Conservation (phyloP, 73 alveolate genomes). For the Symbiodinium natans region DNA sequence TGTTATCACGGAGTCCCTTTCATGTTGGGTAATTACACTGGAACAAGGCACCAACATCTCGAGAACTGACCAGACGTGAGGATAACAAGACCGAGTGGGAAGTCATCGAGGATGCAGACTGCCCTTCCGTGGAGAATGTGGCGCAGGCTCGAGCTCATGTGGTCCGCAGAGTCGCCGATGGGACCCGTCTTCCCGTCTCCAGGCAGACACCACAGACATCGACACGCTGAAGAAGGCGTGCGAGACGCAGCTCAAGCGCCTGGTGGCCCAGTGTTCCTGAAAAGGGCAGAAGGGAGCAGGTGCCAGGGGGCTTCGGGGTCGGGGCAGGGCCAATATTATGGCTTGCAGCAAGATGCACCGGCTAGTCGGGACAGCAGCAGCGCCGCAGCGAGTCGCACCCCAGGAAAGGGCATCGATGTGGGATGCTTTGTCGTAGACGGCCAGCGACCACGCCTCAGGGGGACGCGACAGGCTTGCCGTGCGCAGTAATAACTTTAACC, state of each 20-base stretch:
- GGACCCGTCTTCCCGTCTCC: background rate
- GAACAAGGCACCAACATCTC: no score
- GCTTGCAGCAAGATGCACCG: no score
- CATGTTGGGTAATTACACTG: no score
- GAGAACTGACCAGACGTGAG: no score
- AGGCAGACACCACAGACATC: slow-evolving; percentile 94
- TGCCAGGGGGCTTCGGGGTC: no score
- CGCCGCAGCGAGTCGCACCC: no score
- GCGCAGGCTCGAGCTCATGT: slow-evolving; percentile 33
- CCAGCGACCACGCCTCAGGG: slow-evolving; percentile 3
- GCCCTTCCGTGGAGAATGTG: slow-evolving; percentile 89
- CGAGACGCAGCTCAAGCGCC: slow-evolving; percentile 91
- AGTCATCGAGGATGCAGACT: slow-evolving; percentile 72
- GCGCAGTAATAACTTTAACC: no score
- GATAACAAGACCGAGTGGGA: slow-evolving; percentile 90
- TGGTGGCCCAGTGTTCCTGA: background rate
- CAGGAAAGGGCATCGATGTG: slow-evolving; percentile 93
- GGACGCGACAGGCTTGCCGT: no score
- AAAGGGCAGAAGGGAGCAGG: no score
- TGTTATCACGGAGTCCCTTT: no score
- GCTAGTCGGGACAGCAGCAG: background rate
- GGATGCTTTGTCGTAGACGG: slow-evolving; percentile 92
- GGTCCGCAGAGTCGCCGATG: background rate
- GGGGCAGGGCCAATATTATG: no score
- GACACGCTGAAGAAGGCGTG: slow-evolving; percentile 94